These are phyloP conservation scores for Chrysoporthe cubensis DNA, from an alignment of 2,329 filamentous ascomycete genomes.

Conservation along the genomic window DNA sequence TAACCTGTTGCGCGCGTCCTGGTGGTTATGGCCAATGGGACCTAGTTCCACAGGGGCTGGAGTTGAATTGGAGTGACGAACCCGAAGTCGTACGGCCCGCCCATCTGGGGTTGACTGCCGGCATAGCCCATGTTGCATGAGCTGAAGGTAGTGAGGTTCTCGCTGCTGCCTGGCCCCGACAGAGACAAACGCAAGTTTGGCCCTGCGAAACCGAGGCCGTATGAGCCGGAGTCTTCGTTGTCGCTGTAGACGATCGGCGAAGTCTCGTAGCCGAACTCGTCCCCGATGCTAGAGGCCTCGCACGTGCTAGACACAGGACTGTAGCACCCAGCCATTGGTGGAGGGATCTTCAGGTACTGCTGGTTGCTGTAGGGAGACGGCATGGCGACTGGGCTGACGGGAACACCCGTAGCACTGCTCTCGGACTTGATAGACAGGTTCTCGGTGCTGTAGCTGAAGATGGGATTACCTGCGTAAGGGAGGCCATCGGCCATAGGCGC, in stretches of 20 bases:
- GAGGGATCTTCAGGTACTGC: slow-evolving; percentile 67
- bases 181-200: slow-evolving; percentile 52
- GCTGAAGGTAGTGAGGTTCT: slow-evolving; percentile 16
- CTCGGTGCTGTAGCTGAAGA: slow-evolving; percentile 68
- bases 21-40: slow-evolving; percentile 44
- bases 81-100: slow-evolving; percentile 56
- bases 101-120: slow-evolving; percentile 51
- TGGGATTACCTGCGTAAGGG: slow-evolving; percentile 57
- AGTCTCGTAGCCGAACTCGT: slow-evolving; percentile 42
- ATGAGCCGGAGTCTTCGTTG: slow-evolving; percentile 58
- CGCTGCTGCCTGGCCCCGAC: slow-evolving; percentile 39
- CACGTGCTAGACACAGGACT: slow-evolving; percentile 67
- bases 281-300: slow-evolving; percentile 37
- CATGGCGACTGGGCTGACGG: slow-evolving; percentile 59
- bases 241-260: slow-evolving; percentile 66
- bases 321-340: slow-evolving; percentile 62
- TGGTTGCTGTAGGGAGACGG: slow-evolving; percentile 58
- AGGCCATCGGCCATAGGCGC: slow-evolving; percentile 38
- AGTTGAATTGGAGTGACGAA: slow-evolving; percentile 67
- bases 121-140: slow-evolving; percentile 39
- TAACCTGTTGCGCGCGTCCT: slow-evolving; percentile 44
- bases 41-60: slow-evolving; percentile 65
- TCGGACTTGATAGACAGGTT: slow-evolving; percentile 60
- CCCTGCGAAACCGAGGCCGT: slow-evolving; percentile 51
- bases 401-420: slow-evolving; percentile 49